Evolutionary conservation across 129 eudicot species (phyloP).

Genomic region (Calendula officinalis): DNA sequence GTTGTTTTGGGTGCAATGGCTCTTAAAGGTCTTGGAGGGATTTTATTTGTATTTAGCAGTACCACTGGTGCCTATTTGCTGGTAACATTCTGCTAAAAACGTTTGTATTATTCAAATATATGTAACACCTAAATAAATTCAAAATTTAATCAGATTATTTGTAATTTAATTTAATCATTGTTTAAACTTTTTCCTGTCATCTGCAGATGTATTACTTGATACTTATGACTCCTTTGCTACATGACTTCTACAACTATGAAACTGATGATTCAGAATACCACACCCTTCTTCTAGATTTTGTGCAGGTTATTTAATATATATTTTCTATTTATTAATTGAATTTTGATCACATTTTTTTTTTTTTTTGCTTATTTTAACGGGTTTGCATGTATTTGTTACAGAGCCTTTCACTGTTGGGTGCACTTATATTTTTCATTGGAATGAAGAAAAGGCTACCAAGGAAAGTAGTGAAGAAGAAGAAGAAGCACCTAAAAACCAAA

Average conservation of each 20-base stretch:
- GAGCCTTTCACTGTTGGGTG: constrained; percentile 66
- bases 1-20: constrained; percentile 55
- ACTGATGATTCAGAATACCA: constrained; percentile 40
- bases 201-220: constrained; percentile 53
- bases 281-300: constrained; percentile 39
- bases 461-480: constrained; percentile 61
- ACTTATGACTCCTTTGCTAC: constrained; percentile 52
- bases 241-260: constrained; percentile 63
- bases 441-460: constrained; percentile 76
- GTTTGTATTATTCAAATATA: neutral
- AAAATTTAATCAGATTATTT: neutral
- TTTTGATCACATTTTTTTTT: neutral
- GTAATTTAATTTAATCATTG: neutral
- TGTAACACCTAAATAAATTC: neutral
- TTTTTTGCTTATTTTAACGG: neutral
- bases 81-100: constrained; percentile 39
- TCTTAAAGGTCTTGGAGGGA: constrained; percentile 74
- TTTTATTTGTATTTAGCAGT: constrained; percentile 80
- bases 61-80: constrained; percentile 66
- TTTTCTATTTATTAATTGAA: neutral
- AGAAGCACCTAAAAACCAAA: constrained; percentile 53
- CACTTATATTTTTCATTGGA: constrained; percentile 71
- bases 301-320: constrained; percentile 67
- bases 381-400: constrained; percentile 25
- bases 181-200: neutral